Evolutionary conservation across 2,329 filamentous ascomycete genomes (phyloP), one percentile per base, ranked within the genome.

Genomic region (Trichoderma endophyticum): DNA sequence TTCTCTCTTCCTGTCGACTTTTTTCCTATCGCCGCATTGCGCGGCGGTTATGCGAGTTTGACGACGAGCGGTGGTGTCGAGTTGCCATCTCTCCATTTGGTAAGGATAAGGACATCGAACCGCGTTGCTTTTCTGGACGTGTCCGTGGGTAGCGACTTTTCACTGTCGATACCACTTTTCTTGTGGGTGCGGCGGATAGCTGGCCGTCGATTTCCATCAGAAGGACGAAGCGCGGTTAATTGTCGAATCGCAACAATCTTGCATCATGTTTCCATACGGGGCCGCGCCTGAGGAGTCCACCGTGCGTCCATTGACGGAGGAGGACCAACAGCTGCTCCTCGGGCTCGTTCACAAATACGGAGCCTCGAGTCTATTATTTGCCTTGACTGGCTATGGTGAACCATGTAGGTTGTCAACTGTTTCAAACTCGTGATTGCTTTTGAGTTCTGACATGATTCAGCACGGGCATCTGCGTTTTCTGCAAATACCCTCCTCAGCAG

Each of bases 401-500:
- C 80, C 81, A 64, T 83, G 81, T 83, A 77, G 78, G 81, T 79
- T 28, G 15, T 34, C 7, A 48, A 57, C 21, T 18, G 11, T 32
- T 9, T 43, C 54, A 39, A 21, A 21, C 54, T n/a, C 32, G 56
- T 51, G 28, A 43, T 36, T 24, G 30, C 28, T 9, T 60, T 68
- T 57, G 43, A 32, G 24, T 54, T 54, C 72, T 73, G 68, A 71
- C 59, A 32, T 24, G 18, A 59, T 36, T 36, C 70, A 83, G 82
- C 82, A 8, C 82, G 81, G 54, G 78, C 80, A 65, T 84, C 83
- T 4, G 81, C 80, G 14, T 77, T 83, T 26, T 84, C 82, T n/a
- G 79, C 81, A 62, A 80, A 78, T 24, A 83, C 82, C 14, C 76
- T 83, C 24, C 78, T 83, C 72, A 84, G 82, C 77, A 82, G 79